Evolutionary conservation across 805 yeast species (phyloP), one percentile per base, ranked within the genome.

Genomic region (Jamesozyma piceae): DNA sequence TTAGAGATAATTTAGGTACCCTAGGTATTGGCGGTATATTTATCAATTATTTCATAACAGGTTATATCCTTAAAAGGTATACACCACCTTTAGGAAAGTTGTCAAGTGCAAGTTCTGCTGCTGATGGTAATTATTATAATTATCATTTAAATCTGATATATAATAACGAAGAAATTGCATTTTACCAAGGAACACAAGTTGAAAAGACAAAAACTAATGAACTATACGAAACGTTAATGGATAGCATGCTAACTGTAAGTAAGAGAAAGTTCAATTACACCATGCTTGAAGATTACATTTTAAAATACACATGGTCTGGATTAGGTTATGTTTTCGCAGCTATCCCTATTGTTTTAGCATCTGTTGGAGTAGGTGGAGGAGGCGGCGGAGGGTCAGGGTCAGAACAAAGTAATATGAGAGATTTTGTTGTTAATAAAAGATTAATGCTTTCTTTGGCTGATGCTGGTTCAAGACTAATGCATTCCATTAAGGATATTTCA

Each of bases 291-390:
- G 94, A 87, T 57, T 86, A 87, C 55, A 77, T 88, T 38, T 73
- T 89, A 61, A 89, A 88, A 64, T 87, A 85, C 57, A 78, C 90
- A 11, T 89, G 97, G 97, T 87, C 95, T 3, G 95, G 94, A 0
- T 74, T 89, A 65, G 96, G 97, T n/a, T 88, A 87, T 59, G 63
- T 88, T 19, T 88, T 86, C 65, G 85, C 95, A 0, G 82, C 95
- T 1, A 73, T 89, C 48, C 97, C 97, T 2, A 89, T 89, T 15
- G 76, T 88, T 41, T 60, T 86, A 44, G 80, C 80, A 17, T 61
- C 71, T 3, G 50, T 72, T 46, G 59, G 55, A 5, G 13, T 3
- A 21, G 13, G 32, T 3, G 44, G 61, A 39, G 62, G 55, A 14
- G 47, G 47, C n/a, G 50, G 57, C 33, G 11, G 10, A 24, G 11